A percentile compares a stretch with the other conserved stretches of the same genome.
These are phyloP conservation scores for Macadamia tetraphylla DNA, from an alignment of 164 flowering plant genomes.

Conservation along the genomic window DNA sequence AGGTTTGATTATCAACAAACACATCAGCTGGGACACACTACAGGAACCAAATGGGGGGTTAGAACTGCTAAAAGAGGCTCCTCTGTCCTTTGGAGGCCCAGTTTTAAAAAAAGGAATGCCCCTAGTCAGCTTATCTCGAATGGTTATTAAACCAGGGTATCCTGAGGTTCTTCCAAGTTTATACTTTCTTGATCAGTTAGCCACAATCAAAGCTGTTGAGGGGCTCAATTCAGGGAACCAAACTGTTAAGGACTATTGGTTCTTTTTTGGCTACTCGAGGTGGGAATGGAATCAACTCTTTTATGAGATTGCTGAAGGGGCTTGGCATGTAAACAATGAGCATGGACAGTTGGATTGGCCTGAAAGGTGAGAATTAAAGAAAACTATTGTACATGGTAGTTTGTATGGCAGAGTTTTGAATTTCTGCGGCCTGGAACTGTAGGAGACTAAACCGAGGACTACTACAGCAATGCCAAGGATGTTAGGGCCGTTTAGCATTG, in stretches of 20 bases:
- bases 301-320: conserved; percentile 66
- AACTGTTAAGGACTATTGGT: conserved; percentile 56
- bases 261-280: conserved; percentile 74
- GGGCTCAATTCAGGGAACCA: conserved; percentile 40
- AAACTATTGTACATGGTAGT: too few species aligned
- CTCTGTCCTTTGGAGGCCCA: conserved; percentile 83
- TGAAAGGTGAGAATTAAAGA: conserved; percentile 7
- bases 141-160: conserved; percentile 15
- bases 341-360: conserved; percentile 39
- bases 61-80: conserved; percentile 54
- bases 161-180: conserved; percentile 51
- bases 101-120: conserved; percentile 48
- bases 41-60: conserved; percentile 36
- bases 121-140: conserved; percentile 51
- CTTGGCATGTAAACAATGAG: conserved; percentile 45
- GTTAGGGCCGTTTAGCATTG: too few species aligned
- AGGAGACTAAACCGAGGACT: too few species aligned
- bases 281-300: conserved; percentile 86
- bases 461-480: too few species aligned
- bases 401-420: too few species aligned
- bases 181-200: conserved; percentile 58
- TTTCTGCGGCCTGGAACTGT: too few species aligned
- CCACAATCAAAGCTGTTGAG: conserved; percentile 36
- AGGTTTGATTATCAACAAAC: conserved; percentile 83
- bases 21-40: conserved; percentile 57